Conservation (phyloP, 306 rosid genomes). For the Pueraria montana region DNA sequence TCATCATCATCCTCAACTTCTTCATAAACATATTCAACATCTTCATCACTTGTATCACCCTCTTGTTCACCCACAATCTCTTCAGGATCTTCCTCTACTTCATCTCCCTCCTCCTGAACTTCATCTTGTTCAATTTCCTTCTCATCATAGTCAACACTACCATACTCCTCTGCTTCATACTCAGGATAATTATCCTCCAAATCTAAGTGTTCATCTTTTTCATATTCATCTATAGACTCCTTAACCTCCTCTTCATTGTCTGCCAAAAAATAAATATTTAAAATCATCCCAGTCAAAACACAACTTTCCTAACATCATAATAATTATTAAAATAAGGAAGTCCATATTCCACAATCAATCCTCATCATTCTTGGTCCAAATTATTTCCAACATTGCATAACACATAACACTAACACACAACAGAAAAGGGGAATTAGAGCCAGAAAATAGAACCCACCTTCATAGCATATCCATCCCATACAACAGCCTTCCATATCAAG, state of each 20-base stretch:
- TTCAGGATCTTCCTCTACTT: slow-evolving; percentile 71
- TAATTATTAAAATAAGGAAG: slow-evolving; percentile 30
- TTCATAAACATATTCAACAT: slow-evolving; percentile 77
- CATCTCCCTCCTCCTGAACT: slow-evolving; percentile 72
- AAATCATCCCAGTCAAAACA: slow-evolving; percentile 55
- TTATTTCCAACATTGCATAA: slow-evolving; percentile 19
- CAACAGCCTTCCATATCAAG: background rate
- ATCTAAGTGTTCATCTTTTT: slow-evolving; percentile 85
- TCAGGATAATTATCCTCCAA: slow-evolving; percentile 93
- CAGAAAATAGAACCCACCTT: background rate
- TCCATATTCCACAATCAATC: slow-evolving; percentile 29
- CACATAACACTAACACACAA: slow-evolving; percentile 27
- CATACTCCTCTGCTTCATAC: slow-evolving; percentile 83
- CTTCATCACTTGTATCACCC: slow-evolving; percentile 80
- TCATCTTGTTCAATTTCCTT: slow-evolving; percentile 85
- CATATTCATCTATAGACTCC: slow-evolving; percentile 83
- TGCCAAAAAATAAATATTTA: slow-evolving; percentile 66
- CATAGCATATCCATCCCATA: background rate
- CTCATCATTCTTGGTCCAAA: slow-evolving; percentile 39
- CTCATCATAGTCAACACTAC: slow-evolving; percentile 88
- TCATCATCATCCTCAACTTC: slow-evolving; percentile 81
- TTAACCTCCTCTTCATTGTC: slow-evolving; percentile 78
- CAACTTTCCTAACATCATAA: slow-evolving; percentile 49
- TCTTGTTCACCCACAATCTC: slow-evolving; percentile 76
- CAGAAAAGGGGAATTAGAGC: slow-evolving; percentile 14